phyloP scores from a whole-genome alignment of 2,329 filamentous ascomycete genomes.

The Fusarium armeniacum region DNA sequence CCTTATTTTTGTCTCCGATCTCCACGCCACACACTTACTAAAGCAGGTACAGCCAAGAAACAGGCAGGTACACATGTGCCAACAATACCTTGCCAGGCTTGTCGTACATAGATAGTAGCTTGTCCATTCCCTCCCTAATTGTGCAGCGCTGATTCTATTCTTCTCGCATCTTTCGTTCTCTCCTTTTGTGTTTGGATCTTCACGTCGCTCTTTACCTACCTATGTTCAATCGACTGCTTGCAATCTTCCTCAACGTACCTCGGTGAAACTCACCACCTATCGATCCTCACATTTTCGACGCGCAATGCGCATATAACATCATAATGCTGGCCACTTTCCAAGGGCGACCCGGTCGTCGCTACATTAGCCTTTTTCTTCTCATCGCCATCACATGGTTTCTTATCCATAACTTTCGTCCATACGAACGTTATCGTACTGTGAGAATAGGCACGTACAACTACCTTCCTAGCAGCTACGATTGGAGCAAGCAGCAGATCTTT shows the following conservation, averaged over 20 bases:
- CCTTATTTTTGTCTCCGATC: constrained; percentile 28
- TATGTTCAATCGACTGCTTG: constrained; percentile 2
- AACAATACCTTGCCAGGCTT: neutral
- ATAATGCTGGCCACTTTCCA: constrained; percentile 53
- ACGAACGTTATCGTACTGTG: constrained; percentile 38
- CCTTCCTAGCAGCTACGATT: constrained; percentile 57
- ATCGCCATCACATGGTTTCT: constrained; percentile 49
- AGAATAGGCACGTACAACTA: constrained; percentile 50
- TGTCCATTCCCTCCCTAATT: constrained; percentile 6
- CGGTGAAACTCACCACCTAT: constrained; percentile 13
- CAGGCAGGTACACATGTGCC: neutral
- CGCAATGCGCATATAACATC: constrained; percentile 44
- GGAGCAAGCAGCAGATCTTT: constrained; percentile 54
- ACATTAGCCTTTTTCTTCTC: constrained; percentile 51
- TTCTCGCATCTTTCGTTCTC: constrained; percentile 4
- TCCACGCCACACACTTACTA: constrained; percentile 20
- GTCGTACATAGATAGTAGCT: neutral
- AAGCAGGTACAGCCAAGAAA: constrained; percentile 5
- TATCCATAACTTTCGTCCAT: constrained; percentile 47
- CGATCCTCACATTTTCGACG: constrained; percentile 7
- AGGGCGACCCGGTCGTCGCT: constrained; percentile 54
- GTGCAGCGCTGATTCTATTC: neutral
- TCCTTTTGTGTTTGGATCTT: constrained; percentile 9
- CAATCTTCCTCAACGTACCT: constrained; percentile 4
- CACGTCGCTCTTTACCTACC: constrained; percentile 22